Percentiles rank a stretch among this genome's conserved stretches.
Evolutionary conservation across 2,329 filamentous ascomycete species (phyloP).

Genomic region (Raffaelea ambrosiae): DNA sequence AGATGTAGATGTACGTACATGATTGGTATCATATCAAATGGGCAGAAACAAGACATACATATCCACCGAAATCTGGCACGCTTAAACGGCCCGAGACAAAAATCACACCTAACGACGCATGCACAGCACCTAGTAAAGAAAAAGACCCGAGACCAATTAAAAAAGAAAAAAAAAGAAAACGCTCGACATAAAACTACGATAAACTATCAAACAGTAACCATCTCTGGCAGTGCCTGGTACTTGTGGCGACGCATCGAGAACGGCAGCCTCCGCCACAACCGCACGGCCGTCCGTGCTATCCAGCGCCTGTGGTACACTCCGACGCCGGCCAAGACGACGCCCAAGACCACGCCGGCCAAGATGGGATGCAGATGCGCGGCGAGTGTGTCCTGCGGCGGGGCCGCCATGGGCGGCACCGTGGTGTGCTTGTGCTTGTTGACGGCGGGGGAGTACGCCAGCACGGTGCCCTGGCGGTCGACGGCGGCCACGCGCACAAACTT

Average conservation of each 20-base stretch:
- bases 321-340: not conserved
- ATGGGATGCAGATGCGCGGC: not conserved
- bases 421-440: not conserved
- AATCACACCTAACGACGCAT: too few species aligned
- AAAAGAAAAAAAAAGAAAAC: too few species aligned
- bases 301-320: not conserved
- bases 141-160: too few species aligned
- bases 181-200: too few species aligned
- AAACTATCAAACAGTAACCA: too few species aligned
- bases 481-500: not conserved
- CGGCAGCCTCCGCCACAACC: not conserved
- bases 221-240: not conserved
- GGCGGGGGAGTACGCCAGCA: not conserved
- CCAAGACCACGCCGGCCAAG: not conserved
- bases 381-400: not conserved
- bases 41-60: too few species aligned
- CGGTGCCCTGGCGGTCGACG: not conserved
- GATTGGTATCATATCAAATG: too few species aligned
- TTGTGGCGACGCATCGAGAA: not conserved
- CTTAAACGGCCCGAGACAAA: too few species aligned
- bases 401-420: not conserved
- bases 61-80: too few species aligned
- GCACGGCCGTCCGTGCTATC: too few species aligned
- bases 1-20: too few species aligned
- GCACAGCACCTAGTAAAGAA: too few species aligned